phyloP scores from a whole-genome alignment of 192 early-diverging fungal species.

The Gaertneriomyces sp. region DNA sequence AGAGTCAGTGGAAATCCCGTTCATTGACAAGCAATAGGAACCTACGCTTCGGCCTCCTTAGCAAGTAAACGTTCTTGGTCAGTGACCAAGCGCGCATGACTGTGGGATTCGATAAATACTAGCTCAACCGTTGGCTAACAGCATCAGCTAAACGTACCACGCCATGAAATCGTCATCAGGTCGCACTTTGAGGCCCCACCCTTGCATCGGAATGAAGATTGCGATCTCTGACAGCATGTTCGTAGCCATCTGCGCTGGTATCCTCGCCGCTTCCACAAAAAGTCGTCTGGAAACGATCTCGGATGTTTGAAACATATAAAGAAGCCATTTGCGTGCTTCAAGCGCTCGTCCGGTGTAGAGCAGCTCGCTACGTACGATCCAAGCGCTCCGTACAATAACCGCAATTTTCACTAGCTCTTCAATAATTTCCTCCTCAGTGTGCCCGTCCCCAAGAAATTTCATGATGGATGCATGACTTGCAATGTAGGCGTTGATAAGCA shows the following conservation, averaged over 20 bases:
- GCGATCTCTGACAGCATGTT: conserved; percentile 39
- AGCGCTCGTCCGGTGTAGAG: conserved; percentile 35
- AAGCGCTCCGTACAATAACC: conserved; percentile 39
- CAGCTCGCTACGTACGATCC: conserved; percentile 47
- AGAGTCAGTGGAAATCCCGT: neutral
- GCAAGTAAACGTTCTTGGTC: neutral
- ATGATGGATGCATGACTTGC: neutral
- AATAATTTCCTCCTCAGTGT: conserved; percentile 29
- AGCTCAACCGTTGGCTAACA: neutral
- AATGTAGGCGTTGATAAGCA: conserved; percentile 36
- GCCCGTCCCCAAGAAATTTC: conserved; percentile 17
- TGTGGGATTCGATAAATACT: neutral
- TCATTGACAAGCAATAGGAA: neutral
- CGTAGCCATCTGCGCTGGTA: conserved; percentile 30
- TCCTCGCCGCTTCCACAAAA: conserved; percentile 19
- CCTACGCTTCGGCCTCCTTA: conserved; percentile 9
- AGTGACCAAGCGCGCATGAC: neutral
- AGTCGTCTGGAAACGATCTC: conserved; percentile 10
- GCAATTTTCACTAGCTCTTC: conserved; percentile 26
- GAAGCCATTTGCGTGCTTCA: conserved; percentile 40
- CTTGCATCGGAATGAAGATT: conserved; percentile 2
- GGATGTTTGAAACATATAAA: conserved; percentile 32
- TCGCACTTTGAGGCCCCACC: conserved; percentile 30
- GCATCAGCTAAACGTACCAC: conserved; percentile 6
- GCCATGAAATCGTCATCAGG: conserved; percentile 28